Evolutionary conservation across 257 asterid genomes (phyloP).

Genomic region (Striga asiatica): DNA sequence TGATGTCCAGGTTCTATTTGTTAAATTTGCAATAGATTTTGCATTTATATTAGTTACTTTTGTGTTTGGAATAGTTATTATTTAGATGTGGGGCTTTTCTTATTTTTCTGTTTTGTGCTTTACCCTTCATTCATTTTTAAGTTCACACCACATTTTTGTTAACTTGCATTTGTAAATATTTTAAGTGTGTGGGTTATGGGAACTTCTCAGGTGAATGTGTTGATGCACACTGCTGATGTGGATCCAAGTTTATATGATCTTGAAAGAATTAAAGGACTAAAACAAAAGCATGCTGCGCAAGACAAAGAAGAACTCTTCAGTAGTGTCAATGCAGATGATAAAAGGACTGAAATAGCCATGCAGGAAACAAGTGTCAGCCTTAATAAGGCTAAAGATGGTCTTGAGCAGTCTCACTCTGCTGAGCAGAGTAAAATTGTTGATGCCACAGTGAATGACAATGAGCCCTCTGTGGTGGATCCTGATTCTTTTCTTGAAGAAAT

Average conservation of each 20-base stretch:
- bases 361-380: conserved; percentile 4
- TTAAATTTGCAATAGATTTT: background rate
- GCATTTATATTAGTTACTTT: background rate
- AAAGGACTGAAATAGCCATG: conserved; percentile 2
- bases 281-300: conserved; percentile 12
- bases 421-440: conserved; percentile 8
- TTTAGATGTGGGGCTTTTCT: background rate
- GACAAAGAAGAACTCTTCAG: conserved; percentile 28
- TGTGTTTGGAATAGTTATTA: background rate
- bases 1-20: background rate
- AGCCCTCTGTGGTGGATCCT: background rate
- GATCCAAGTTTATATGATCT: background rate
- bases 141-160: background rate
- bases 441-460: conserved; percentile 1
- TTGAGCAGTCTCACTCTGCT: conserved; percentile 1
- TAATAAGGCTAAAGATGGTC: conserved; percentile 11
- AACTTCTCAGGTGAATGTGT: conserved; percentile 39
- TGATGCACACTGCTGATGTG: conserved; percentile 54
- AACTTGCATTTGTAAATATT: background rate
- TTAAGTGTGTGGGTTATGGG: conserved; percentile 1
- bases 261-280: conserved; percentile 19
- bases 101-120: background rate
- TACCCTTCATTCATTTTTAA: too few relatives aligned
- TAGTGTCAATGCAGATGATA: background rate
- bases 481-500: background rate